Percentiles rank a stretch among this genome's conserved stretches.
Evolutionary conservation across 352 stramenopile genomes (phyloP).

Genomic region (Phytopythium montanum): DNA sequence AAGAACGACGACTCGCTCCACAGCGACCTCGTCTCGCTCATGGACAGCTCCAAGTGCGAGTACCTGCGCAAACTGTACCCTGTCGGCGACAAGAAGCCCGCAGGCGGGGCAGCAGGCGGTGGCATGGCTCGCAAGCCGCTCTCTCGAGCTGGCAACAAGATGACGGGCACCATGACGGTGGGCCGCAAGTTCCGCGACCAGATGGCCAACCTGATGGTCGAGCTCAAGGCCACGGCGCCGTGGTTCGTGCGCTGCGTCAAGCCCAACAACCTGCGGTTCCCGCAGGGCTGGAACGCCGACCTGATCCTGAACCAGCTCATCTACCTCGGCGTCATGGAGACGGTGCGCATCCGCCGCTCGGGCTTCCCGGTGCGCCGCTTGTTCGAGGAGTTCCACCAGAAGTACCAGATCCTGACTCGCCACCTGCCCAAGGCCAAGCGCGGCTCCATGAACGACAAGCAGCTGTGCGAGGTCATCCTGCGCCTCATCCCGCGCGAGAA

Average conservation of each 20-base stretch:
- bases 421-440: conserved; percentile 60
- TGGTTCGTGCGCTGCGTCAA: conserved; percentile 92
- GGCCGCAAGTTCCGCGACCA: conserved; percentile 89
- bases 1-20: conserved; percentile 98
- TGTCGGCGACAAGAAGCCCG: conserved; percentile 27
- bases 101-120: conserved; percentile 16
- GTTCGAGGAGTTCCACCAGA: conserved; percentile 86
- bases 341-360: conserved; percentile 84
- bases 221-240: conserved; percentile 76
- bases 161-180: conserved; percentile 89
- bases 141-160: conserved; percentile 78
- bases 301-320: conserved; percentile 89
- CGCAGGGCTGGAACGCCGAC: conserved; percentile 81
- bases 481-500: conserved; percentile 77
- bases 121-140: conserved; percentile 65
- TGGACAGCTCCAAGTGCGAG: conserved; percentile 81
- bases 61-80: conserved; percentile 80
- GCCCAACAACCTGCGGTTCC: conserved; percentile 89
- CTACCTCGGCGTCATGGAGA: conserved; percentile 90
- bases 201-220: conserved; percentile 85
- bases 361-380: conserved; percentile 83
- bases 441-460: conserved; percentile 56
- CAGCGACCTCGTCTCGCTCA: conserved; percentile 85
- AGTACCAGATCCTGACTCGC: conserved; percentile 84
- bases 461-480: conserved; percentile 83